A percentile compares a stretch with the other conserved stretches of the same genome.
These are phyloP conservation scores for Monosporascus sp. DNA, from an alignment of 2,329 filamentous ascomycete genomes.

Conservation along the genomic window DNA sequence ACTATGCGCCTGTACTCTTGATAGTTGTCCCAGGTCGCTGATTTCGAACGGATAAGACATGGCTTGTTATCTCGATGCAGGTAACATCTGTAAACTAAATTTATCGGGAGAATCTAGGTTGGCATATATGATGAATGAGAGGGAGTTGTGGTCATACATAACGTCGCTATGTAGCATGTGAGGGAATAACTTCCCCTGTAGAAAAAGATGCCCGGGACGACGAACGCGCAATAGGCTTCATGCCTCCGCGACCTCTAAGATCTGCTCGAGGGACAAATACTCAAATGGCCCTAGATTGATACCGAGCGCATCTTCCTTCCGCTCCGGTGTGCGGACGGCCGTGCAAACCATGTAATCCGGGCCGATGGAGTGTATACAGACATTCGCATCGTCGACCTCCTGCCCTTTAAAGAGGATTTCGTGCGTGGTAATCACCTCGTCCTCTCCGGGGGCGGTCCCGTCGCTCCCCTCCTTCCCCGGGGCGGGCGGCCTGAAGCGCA, in stretches of 20 bases:
- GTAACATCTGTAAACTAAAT: too few relatives aligned
- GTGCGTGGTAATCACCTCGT: constrained; percentile 27
- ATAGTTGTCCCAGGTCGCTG: too few relatives aligned
- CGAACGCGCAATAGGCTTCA: not conserved
- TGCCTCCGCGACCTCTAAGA: constrained; percentile 39
- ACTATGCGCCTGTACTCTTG: too few relatives aligned
- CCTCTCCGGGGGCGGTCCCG: constrained; percentile 24
- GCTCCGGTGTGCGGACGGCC: constrained; percentile 37
- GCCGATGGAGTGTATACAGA: constrained; percentile 39
- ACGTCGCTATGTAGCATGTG: too few relatives aligned
- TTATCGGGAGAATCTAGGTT: too few relatives aligned
- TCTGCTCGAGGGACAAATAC: constrained; percentile 37
- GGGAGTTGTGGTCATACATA: too few relatives aligned
- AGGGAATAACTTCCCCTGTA: too few relatives aligned
- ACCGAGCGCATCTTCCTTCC: constrained; percentile 31
- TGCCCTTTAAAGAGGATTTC: constrained; percentile 35
- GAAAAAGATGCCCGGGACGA: too few relatives aligned
- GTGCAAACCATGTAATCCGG: constrained; percentile 50
- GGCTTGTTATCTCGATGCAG: too few relatives aligned
- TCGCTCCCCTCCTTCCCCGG: constrained; percentile 14
- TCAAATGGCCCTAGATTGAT: constrained; percentile 37
- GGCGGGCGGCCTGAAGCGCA: constrained; percentile 51
- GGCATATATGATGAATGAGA: too few relatives aligned
- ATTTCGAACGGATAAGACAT: too few relatives aligned
- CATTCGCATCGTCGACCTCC: constrained; percentile 35